Base-by-base conservation (phyloP, 805 yeast species). In the Starmera amethionina region DNA sequence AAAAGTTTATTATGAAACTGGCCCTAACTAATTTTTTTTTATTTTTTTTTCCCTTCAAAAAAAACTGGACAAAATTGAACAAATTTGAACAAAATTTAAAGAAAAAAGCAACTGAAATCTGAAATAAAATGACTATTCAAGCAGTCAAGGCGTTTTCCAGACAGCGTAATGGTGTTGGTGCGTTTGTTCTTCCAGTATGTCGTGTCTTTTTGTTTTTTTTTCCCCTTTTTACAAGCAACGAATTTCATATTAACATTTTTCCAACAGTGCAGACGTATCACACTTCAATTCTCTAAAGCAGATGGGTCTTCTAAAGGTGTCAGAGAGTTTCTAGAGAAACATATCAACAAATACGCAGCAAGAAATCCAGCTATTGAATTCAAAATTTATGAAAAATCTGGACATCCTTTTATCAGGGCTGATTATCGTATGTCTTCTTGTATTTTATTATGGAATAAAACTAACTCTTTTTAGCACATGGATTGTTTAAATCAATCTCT, bases 221-320 rank as follows among this genome's bases (percentile, higher is more conserved):
- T 6, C 27, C 27, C 25, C 7, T 22, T 7, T 22, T 22, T 22
- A 22, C n/a, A n/a, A n/a, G n/a, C n/a, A n/a, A n/a, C n/a, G n/a
- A n/a, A n/a, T n/a, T n/a, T n/a, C n/a, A n/a, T 22, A 22, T 8
- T 22, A 22, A 22, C 27, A 22, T 22, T 22, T 22, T 22, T 22
- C 27, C 27, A 22, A 22, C 27, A 68, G 44, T 88, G 97, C 65
- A 77, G 74, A 51, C 77, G 74, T 54, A 72, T 93, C 39, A 72
- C 81, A 1, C 59, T 93, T 36, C 82, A 84, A 45, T 93, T 80
- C 64, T 88, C 96, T 66, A 88, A 93, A 69, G 82, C 94, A 81
- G 97, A 97, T 34, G 97, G 97, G 18, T 82, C 95, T 3, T 89
- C 97, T 1, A 70, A 70, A 39, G 97, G 97, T 4, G 73, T 88